Evolutionary conservation across 306 rosid species (phyloP).

Genomic region (Sesbania bispinosa): DNA sequence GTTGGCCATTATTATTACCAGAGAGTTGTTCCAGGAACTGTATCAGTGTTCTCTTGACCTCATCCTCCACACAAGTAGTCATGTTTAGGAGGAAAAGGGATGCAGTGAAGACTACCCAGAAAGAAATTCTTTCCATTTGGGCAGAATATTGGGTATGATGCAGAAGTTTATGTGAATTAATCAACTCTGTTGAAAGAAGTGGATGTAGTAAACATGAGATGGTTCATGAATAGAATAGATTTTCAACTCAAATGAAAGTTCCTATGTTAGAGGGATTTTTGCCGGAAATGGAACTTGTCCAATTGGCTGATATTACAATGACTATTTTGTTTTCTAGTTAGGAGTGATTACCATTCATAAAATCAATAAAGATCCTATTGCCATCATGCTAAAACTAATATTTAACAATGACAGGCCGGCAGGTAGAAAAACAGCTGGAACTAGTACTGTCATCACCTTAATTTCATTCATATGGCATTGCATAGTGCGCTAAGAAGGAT

Average conservation of each 20-base stretch:
- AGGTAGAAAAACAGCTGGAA: conserved; percentile 19
- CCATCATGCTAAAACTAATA: background rate
- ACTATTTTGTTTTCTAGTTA: conserved; percentile 26
- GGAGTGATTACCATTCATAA: background rate
- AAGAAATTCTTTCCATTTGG: conserved; percentile 41
- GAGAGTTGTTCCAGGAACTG: conserved; percentile 51
- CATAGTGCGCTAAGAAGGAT: background rate
- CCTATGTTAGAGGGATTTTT: background rate
- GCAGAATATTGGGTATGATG: conserved; percentile 6
- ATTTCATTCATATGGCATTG: conserved; percentile 31
- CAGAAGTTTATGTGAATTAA: background rate
- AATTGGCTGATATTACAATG: conserved; percentile 50
- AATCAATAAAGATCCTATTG: background rate
- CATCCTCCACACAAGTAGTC: conserved; percentile 46
- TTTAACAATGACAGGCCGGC: conserved; percentile 50
- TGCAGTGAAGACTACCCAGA: conserved; percentile 37
- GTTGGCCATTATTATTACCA: conserved; percentile 9
- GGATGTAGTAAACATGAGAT: background rate
- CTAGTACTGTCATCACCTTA: conserved; percentile 33
- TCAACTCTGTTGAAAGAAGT: background rate
- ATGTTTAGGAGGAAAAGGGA: conserved; percentile 31
- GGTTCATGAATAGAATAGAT: conserved; percentile 18
- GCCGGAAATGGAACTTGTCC: conserved; percentile 34
- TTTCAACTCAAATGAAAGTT: conserved; percentile 27
- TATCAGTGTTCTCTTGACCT: conserved; percentile 45